These are phyloP conservation scores for Hansenula sp. DNA, from an alignment of 1,139 yeast species.

Conservation along the genomic window DNA sequence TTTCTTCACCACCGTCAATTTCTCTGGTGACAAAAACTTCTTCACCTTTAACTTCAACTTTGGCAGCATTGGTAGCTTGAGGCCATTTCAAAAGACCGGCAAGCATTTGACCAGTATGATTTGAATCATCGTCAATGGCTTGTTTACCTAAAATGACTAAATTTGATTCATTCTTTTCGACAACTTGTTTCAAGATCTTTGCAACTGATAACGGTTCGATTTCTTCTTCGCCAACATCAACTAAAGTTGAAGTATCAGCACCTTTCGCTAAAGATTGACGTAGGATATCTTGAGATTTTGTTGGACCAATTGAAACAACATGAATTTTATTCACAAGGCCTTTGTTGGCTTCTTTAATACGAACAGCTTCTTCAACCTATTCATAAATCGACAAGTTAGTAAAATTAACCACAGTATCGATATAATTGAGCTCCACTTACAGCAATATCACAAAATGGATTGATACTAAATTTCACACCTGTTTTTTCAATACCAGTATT, in stretches of 20 bases:
- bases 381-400: neutral
- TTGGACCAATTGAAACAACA: slow-evolving; percentile 89
- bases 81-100: slow-evolving; percentile 97
- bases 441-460: slow-evolving; percentile 97
- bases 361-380: slow-evolving; percentile 77
- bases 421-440: slow-evolving; percentile 12
- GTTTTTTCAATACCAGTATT: slow-evolving; percentile 83
- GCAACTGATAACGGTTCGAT: slow-evolving; percentile 92
- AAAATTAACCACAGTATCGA: too few species aligned
- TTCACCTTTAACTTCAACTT: slow-evolving; percentile 55
- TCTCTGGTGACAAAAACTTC: slow-evolving; percentile 81
- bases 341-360: slow-evolving; percentile 66
- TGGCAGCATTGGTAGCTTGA: slow-evolving; percentile 94
- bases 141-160: slow-evolving; percentile 90
- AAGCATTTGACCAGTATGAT: slow-evolving; percentile 96
- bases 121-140: slow-evolving; percentile 92
- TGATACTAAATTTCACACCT: slow-evolving; percentile 90
- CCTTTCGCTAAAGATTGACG: slow-evolving; percentile 94
- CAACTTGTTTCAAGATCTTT: slow-evolving; percentile 72
- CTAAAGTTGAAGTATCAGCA: slow-evolving; percentile 77
- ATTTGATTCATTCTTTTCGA: slow-evolving; percentile 68
- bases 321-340: slow-evolving; percentile 78
- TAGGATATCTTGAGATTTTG: slow-evolving; percentile 83
- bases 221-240: slow-evolving; percentile 68
- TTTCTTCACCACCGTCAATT: slow-evolving; percentile 92